Conservation (phyloP, 1,284 basidiomycete genomes). For the Quambalaria eucalypti region DNA sequence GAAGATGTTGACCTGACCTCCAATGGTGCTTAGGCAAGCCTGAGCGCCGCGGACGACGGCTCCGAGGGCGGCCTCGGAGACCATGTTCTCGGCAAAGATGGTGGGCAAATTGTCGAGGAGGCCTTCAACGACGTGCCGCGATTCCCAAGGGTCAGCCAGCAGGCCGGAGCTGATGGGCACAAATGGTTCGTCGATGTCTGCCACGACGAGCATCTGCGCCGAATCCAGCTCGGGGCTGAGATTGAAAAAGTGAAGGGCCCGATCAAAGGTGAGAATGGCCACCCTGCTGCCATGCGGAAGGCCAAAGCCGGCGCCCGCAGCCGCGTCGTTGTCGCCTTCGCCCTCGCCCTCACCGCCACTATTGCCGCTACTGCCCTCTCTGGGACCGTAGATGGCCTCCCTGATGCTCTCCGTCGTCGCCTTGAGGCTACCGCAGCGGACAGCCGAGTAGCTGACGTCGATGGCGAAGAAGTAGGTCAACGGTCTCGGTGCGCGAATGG, state of each 20-base stretch:
- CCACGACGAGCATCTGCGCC: conserved; percentile 70
- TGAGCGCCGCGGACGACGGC: conserved; percentile 58
- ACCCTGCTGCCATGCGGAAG: conserved; percentile 40
- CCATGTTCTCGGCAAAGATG: conserved; percentile 56
- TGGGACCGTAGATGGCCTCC: conserved; percentile 57
- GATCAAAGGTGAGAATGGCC: conserved; percentile 77
- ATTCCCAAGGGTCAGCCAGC: conserved; percentile 68
- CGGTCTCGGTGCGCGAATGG: conserved; percentile 49
- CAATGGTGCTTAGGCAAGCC: conserved; percentile 65
- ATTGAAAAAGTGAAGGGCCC: conserved; percentile 78
- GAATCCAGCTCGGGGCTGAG: conserved; percentile 60
- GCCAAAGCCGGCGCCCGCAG: conserved; percentile 33
- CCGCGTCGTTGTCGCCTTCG: conserved; percentile 15
- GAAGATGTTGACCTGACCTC: conserved; percentile 80
- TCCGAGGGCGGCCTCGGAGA: conserved; percentile 63
- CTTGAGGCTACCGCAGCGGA: conserved; percentile 65
- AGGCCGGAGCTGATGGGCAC: conserved; percentile 67
- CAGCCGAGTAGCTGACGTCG: conserved; percentile 70
- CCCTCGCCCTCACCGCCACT: conserved; percentile 12
- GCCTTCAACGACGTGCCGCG: conserved; percentile 58
- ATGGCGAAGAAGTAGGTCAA: conserved; percentile 78
- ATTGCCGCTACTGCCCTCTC: conserved; percentile 28
- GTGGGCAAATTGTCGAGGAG: conserved; percentile 62
- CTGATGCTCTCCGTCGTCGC: conserved; percentile 62
- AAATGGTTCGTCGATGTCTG: conserved; percentile 85